phyloP scores from a whole-genome alignment of 768 basidiomycete species.

The Neoboletus subvelutipes region DNA sequence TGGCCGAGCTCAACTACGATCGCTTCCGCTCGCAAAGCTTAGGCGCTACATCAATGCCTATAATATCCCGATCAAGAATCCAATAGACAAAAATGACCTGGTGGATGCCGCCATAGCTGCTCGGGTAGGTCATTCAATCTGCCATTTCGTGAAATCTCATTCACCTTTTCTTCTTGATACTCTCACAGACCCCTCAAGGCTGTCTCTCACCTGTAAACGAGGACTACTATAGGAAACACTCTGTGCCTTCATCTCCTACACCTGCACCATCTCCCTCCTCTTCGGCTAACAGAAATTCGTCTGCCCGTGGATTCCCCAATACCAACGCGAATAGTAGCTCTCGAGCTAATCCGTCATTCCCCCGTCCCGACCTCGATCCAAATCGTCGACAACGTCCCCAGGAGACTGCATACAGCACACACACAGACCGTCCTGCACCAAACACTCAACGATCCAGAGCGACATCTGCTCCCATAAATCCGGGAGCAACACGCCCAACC shows the following conservation, averaged over 20 bases:
- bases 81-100: conserved; percentile 77
- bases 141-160: not conserved
- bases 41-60: conserved; percentile 72
- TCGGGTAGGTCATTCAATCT: conserved; percentile 42
- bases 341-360: conserved; percentile 39
- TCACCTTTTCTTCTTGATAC: not conserved
- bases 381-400: conserved; percentile 36
- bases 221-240: conserved; percentile 41
- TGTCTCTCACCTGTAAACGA: conserved; percentile 62
- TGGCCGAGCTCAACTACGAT: conserved; percentile 54
- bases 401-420: conserved; percentile 5
- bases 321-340: conserved; percentile 17
- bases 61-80: conserved; percentile 57
- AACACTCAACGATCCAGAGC: conserved; percentile 19
- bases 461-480: conserved; percentile 21
- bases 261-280: conserved; percentile 13
- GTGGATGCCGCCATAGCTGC: conserved; percentile 58
- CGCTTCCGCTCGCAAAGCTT: conserved; percentile 57
- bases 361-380: conserved; percentile 64
- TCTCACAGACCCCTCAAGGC: conserved; percentile 52
- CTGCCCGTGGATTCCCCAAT: conserved; percentile 13
- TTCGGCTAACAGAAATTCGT: conserved; percentile 17
- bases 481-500: conserved; percentile 8
- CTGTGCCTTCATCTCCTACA: conserved; percentile 20
- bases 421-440: conserved; percentile 19